Conservation (phyloP, 2,329 filamentous ascomycete species). For the Cladosporium sp. region DNA sequence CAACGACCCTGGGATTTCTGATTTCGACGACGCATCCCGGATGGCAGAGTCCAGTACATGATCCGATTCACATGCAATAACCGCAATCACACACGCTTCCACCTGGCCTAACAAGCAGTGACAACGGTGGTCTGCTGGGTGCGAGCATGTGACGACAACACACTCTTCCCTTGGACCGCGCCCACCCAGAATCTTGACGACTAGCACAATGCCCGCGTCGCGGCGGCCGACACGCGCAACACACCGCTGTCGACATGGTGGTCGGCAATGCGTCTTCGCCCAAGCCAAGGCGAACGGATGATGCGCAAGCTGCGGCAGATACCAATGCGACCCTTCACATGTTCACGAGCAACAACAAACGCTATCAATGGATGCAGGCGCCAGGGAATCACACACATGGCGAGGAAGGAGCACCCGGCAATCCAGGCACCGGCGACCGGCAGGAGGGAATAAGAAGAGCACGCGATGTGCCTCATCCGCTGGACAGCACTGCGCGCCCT, state of each 20-base stretch:
- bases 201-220: neutral
- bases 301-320: neutral
- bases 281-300: neutral
- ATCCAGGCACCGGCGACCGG: neutral
- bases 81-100: neutral
- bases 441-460: neutral
- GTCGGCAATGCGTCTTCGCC: neutral
- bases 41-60: neutral
- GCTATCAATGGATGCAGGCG: neutral
- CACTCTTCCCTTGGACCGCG: neutral
- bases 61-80: neutral
- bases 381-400: neutral
- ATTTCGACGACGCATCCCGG: neutral
- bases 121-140: neutral
- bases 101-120: neutral
- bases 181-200: neutral
- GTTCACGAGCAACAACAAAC: neutral
- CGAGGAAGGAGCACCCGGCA: slow-evolving; percentile 2
- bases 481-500: neutral
- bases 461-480: neutral
- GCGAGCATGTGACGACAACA: slow-evolving; percentile 1
- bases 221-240: neutral
- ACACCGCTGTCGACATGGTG: slow-evolving; percentile 7
- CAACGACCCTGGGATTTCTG: neutral
- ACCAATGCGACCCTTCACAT: slow-evolving; percentile 7